phyloP scores from a whole-genome alignment of 345 rosid genomes.

The Heritiera littoralis region DNA sequence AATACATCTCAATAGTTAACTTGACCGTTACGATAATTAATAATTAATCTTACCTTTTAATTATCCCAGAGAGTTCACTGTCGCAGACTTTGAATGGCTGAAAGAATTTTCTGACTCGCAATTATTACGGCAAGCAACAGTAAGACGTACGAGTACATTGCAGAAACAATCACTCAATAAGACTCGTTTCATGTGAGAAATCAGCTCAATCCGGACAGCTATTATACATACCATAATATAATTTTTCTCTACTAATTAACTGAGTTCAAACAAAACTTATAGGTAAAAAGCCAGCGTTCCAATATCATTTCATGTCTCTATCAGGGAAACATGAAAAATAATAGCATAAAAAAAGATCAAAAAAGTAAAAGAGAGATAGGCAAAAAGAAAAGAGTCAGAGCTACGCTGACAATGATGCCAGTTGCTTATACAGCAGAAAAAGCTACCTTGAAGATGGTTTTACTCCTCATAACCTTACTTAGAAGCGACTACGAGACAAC shows the following conservation, averaged over 20 bases:
- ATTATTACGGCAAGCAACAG: too few relatives aligned
- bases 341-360: neutral
- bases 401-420: constrained; percentile 20
- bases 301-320: neutral
- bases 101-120: too few relatives aligned
- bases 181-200: too few relatives aligned
- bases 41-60: too few relatives aligned
- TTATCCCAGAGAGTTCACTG: too few relatives aligned
- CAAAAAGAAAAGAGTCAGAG: constrained; percentile 23
- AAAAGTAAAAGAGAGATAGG: constrained; percentile 10
- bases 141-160: too few relatives aligned
- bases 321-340: constrained; percentile 22
- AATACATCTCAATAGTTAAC: too few relatives aligned
- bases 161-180: neutral
- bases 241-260: neutral
- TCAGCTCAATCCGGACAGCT: neutral
- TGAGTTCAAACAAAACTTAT: neutral
- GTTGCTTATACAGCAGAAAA: constrained; percentile 27
- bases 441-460: constrained; percentile 26
- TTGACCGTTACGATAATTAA: too few relatives aligned
- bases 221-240: neutral
- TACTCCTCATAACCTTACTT: constrained; percentile 32
- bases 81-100: too few relatives aligned
- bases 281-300: neutral
- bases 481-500: constrained; percentile 35